Evolutionary conservation across 257 asterid genomes (phyloP), one percentile per base, ranked within the genome.

Genomic region (Solanum raphanifolium): DNA sequence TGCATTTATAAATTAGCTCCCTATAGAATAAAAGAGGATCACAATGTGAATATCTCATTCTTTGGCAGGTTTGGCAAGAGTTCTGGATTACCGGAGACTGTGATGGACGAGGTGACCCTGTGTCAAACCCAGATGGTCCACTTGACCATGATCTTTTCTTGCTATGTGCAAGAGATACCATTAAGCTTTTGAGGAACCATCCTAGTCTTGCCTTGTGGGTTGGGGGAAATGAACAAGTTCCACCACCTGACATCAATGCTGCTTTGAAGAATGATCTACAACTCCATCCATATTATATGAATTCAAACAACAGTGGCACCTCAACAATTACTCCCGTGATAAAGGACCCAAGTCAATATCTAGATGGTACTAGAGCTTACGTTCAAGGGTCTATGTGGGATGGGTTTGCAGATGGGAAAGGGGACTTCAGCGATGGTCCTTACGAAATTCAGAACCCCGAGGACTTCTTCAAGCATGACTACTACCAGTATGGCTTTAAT

Each of bases 171-270:
- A 93, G 94, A 90, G 99, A 97, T 89, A 97, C 99, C 69, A 91
- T 97, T 87, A 97, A 93, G 94, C 92, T 97, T 85, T 96, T 97
- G 65, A 91, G 99, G 86, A 97, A 97, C 87, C 99, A 95, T 90
- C 98, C 99, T 27, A 97, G 99, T 90, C 99, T 97, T 88, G 98
- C 99, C 88, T 90, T 97, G 81, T 97, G 99, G 99, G 99, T 97
- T 75, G 99, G 99, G 86, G 99, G 99, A 71, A 97, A 97, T 39
- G 99, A 97, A 92, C 99, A 97, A 95, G 94, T 94, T 76, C 99
- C 99, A 18, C 99, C 99, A 31, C 86, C 90, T 6, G 99, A 97
- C 89, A 94, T 97, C 89, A 95, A 97, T 68, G 27, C 79, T 87
- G 96, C 99, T 83, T 87, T 97, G 90, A 89, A 92, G 90, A 91